phyloP scores from a whole-genome alignment of 306 rosid genomes.

The Fragaria ananassa region DNA sequence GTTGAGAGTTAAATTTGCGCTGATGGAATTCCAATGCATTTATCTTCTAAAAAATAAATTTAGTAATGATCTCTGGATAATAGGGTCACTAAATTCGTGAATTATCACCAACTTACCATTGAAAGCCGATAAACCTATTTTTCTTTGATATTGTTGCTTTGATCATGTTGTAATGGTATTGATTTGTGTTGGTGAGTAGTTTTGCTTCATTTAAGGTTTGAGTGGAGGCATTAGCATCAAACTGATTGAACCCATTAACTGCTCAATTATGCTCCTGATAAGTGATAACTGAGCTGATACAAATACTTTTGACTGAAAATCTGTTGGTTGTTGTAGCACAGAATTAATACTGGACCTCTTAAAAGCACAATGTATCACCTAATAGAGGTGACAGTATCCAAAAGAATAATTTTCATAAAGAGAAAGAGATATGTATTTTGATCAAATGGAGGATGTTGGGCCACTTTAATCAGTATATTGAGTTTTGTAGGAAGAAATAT shows the following conservation, averaged over 20 bases:
- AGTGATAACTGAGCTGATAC: not conserved
- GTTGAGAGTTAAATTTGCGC: not conserved
- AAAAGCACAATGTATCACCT: slow-evolving; percentile 12
- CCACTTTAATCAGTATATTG: not conserved
- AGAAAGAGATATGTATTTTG: slow-evolving; percentile 12
- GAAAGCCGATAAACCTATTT: not conserved
- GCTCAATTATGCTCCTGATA: slow-evolving; percentile 2
- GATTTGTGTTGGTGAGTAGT: not conserved
- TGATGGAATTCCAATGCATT: not conserved
- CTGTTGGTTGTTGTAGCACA: slow-evolving; percentile 9
- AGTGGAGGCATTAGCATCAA: slow-evolving; percentile 8
- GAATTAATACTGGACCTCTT: not conserved
- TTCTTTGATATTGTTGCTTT: not conserved
- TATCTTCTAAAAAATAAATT: not conserved
- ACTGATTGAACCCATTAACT: slow-evolving; percentile 2
- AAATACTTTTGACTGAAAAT: slow-evolving; percentile 9
- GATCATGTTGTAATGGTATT: not conserved
- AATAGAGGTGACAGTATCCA: slow-evolving; percentile 15
- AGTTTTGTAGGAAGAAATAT: not conserved
- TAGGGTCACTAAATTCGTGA: not conserved
- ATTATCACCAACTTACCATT: not conserved
- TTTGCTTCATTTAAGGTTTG: slow-evolving; percentile 13
- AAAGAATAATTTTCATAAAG: slow-evolving; percentile 19
- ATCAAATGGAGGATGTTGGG: slow-evolving; percentile 1
- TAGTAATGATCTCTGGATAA: not conserved